These are phyloP conservation scores for Ophiostoma himal-ulmi DNA, from an alignment of 2,329 filamentous ascomycete genomes.

Conservation along the genomic window DNA sequence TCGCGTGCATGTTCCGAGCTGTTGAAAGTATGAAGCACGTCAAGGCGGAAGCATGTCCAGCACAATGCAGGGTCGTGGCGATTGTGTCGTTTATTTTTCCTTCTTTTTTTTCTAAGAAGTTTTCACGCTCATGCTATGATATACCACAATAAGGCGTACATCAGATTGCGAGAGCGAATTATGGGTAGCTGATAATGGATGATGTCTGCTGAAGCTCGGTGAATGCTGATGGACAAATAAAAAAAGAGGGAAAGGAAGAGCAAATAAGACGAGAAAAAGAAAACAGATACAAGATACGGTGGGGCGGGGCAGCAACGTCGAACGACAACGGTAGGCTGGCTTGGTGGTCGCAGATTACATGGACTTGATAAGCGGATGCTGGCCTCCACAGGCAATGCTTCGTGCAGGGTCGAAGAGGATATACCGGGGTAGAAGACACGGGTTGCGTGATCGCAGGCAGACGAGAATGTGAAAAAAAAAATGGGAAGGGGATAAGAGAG, in stretches of 20 bases:
- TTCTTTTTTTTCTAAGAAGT: not conserved
- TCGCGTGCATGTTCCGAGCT: conserved; percentile 11
- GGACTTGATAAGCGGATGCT: conserved; percentile 6
- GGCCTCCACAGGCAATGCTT: conserved; percentile 5
- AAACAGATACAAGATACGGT: conserved; percentile 8
- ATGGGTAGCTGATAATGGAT: not conserved
- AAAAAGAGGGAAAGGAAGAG: not conserved
- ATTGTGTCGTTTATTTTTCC: not conserved
- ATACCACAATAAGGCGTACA: not conserved
- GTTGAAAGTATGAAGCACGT: not conserved
- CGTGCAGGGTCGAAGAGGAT: conserved; percentile 7
- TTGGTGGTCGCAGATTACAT: conserved; percentile 8
- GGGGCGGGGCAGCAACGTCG: conserved; percentile 2
- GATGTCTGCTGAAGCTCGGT: not conserved
- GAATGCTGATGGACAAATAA: not conserved
- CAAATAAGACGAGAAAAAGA: not conserved
- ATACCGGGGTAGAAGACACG: conserved; percentile 1
- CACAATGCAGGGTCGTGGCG: not conserved
- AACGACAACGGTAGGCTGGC: conserved; percentile 9
- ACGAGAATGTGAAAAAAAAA: not conserved
- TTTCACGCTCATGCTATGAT: not conserved
- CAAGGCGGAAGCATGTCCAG: not conserved
- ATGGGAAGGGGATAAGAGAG: conserved; percentile 1
- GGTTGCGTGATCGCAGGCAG: conserved; percentile 9
- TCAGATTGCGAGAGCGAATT: not conserved